Base-by-base conservation (phyloP, 2,329 filamentous ascomycete species). In the Chalaropsis thielavioides region DNA sequence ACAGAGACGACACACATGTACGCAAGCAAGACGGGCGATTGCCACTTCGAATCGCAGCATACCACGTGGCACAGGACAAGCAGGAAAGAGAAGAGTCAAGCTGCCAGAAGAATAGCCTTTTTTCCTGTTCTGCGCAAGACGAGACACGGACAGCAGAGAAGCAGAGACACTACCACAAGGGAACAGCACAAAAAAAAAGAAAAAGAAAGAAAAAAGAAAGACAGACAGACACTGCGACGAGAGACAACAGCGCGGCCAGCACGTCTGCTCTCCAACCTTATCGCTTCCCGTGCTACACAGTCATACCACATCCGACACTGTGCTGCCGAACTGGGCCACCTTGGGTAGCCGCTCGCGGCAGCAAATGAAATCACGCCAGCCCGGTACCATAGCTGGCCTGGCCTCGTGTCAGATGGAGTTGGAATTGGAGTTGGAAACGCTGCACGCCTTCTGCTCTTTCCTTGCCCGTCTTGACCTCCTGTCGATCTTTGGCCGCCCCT, bases 11-110 rank as follows among this genome's bases (percentile, higher is more conserved):
- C 24, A 27, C 24, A 35, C 51, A 56, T 24, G 31, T 35, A 56
- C 60, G 46, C 60, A 62, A 62, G 19, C 40, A 31, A 62, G 40
- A 43, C 60, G 60, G 60, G 60, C 60, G 60, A 64, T 62, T 64
- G 65, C 64, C 64, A 66, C 65, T 58, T 65, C 51, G 31, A 56
- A 56, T 56, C 51, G 51, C 51, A 35, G 31, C 51, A 56, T 56
- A 31, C 51, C 22, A 56, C 51, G 51, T 56, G n/a, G 31, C 27
- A 35, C 51, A 56, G 22, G 11, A 31, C 24, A 15, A 31, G 17
- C 51, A 56, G 31, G 51, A 22, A 56, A 31, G 27, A n/a, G n/a
- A n/a, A 56, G 17, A 56, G 24, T 19, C 19, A 56, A 24, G 31
- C 22, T n/a, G 15, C 51, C 27, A 27, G 8, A 56, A 56, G 24